Evolutionary conservation across 2,329 filamentous ascomycete species (phyloP).

Genomic region (Arthrobotrys sinensis): DNA sequence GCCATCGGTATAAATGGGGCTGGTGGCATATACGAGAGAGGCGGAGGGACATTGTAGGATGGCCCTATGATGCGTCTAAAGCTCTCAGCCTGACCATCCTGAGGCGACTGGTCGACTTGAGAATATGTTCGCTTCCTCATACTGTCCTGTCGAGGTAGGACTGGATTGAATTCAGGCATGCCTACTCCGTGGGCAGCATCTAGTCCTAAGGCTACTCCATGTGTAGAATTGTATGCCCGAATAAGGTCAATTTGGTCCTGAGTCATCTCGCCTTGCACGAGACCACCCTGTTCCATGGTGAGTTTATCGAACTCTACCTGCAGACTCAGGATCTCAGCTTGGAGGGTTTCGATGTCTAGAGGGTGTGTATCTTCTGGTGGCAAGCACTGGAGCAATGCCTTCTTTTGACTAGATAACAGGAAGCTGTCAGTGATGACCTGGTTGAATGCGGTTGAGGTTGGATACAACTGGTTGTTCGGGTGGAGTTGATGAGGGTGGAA

Average conservation of each 20-base stretch:
- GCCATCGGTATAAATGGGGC: not conserved
- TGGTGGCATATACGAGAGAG: not conserved
- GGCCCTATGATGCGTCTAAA: constrained; percentile 10
- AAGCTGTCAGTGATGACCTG: constrained; percentile 13
- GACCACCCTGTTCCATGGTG: constrained; percentile 32
- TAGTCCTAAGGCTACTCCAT: not conserved
- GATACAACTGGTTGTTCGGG: not conserved
- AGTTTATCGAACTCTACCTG: constrained; percentile 39
- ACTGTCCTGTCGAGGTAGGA: not conserved
- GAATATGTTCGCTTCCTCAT: constrained; percentile 42
- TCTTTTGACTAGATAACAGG: constrained; percentile 32
- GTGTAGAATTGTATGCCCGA: not conserved
- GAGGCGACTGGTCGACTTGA: constrained; percentile 42
- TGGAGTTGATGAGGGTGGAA: not conserved
- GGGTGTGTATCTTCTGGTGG: constrained; percentile 35
- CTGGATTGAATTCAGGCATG: not conserved
- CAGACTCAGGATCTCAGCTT: constrained; percentile 38
- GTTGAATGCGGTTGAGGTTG: not conserved
- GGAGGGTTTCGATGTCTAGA: constrained; percentile 35
- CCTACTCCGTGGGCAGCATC: not conserved
- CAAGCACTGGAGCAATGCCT: constrained; percentile 40
- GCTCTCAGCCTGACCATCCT: constrained; percentile 10
- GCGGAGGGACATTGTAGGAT: not conserved
- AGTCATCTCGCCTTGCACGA: not conserved
- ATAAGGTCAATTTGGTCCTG: constrained; percentile 5